Evolutionary conservation across 2,329 filamentous ascomycete genomes (phyloP).

Genomic region (Calonectria leucothoes): DNA sequence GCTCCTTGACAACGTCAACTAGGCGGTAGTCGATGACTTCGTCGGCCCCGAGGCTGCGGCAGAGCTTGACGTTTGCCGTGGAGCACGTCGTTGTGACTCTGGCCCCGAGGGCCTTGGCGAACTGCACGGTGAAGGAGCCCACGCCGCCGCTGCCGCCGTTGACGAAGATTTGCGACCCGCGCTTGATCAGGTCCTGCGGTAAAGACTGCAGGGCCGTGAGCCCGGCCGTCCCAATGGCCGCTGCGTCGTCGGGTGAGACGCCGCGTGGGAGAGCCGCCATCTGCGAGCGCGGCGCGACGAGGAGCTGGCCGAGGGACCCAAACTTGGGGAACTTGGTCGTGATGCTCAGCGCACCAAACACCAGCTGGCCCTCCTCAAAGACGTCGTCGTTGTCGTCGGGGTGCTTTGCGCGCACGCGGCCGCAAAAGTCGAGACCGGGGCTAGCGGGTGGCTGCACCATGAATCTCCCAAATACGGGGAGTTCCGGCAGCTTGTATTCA

Average conservation of each 20-base stretch:
- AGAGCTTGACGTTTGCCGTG: slow-evolving; percentile 47
- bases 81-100: slow-evolving; percentile 51
- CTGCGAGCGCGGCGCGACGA: background rate
- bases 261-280: background rate
- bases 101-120: slow-evolving; percentile 48
- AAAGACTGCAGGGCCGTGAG: slow-evolving; percentile 39
- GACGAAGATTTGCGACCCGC: slow-evolving; percentile 42
- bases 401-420: slow-evolving; percentile 50
- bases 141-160: slow-evolving; percentile 45
- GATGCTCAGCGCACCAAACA: slow-evolving; percentile 15
- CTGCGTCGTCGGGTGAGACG: slow-evolving; percentile 34
- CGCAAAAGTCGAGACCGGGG: slow-evolving; percentile 59
- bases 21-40: slow-evolving; percentile 50
- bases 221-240: slow-evolving; percentile 35
- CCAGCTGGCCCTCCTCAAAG: slow-evolving; percentile 1
- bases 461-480: slow-evolving; percentile 44
- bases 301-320: slow-evolving; percentile 12
- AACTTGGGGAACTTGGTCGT: slow-evolving; percentile 11
- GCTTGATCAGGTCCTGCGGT: slow-evolving; percentile 17
- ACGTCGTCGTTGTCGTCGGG: background rate
- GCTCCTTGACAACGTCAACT: slow-evolving; percentile 21
- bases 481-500: slow-evolving; percentile 54
- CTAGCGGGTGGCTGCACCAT: slow-evolving; percentile 44
- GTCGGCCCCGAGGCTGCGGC: slow-evolving; percentile 49
- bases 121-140: slow-evolving; percentile 51